phyloP scores from a whole-genome alignment of 2,329 filamentous ascomycete genomes.

The Cladosporium sp. region DNA sequence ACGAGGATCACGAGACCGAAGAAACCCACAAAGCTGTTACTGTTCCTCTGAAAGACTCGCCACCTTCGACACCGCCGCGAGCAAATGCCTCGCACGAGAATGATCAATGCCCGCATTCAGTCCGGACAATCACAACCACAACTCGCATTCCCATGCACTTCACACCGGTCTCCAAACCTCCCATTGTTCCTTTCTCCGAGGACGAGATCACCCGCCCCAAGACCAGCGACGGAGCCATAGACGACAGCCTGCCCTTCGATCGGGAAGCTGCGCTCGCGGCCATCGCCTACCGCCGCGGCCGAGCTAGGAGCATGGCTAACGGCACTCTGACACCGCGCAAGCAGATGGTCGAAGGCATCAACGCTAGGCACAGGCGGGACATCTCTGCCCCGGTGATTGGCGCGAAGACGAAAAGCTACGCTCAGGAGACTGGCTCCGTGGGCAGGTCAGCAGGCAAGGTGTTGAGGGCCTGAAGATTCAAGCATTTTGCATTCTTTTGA shows the following conservation, averaged over 20 bases:
- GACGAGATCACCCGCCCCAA: constrained; percentile 17
- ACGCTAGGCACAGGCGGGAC: constrained; percentile 37
- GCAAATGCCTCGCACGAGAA: constrained; percentile 17
- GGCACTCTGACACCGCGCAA: constrained; percentile 56
- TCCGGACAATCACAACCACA: constrained; percentile 42
- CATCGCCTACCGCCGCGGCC: constrained; percentile 65
- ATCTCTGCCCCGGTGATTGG: constrained; percentile 38
- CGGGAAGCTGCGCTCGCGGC: constrained; percentile 69
- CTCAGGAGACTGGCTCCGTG: neutral
- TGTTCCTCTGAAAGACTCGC: constrained; percentile 14
- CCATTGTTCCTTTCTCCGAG: constrained; percentile 10
- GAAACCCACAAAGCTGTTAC: constrained; percentile 4
- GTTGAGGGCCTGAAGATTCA: neutral
- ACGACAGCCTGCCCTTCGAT: constrained; percentile 30
- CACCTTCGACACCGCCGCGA: constrained; percentile 20
- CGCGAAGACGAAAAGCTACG: neutral
- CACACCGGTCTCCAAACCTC: constrained; percentile 33
- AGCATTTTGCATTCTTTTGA: too few species aligned
- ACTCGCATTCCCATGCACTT: constrained; percentile 45
- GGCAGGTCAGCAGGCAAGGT: constrained; percentile 1
- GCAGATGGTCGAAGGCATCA: constrained; percentile 49
- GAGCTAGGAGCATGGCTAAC: constrained; percentile 62
- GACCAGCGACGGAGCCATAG: constrained; percentile 12
- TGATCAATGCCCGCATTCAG: constrained; percentile 18
- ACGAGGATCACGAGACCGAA: constrained; percentile 31